Percentiles rank a stretch among this genome's conserved stretches.
Evolutionary conservation across 2,329 filamentous ascomycete species (phyloP).

Genomic region (Diaporthe longicolla): DNA sequence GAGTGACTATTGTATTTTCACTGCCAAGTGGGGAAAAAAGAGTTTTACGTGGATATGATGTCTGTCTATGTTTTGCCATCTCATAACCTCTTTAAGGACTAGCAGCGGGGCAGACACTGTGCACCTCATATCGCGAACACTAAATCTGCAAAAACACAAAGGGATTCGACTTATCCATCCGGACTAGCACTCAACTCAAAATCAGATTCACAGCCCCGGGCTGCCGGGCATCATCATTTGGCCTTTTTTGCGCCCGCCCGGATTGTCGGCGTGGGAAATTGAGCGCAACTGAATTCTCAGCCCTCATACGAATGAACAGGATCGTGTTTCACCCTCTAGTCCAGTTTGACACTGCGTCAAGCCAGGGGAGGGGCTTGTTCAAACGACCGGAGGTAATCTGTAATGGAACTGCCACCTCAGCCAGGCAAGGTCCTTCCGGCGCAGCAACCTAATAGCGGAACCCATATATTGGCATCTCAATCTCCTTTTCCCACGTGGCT

Average conservation of each 20-base stretch:
- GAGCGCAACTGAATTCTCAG: constrained; percentile 29
- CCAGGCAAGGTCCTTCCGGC: background rate
- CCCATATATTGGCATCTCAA: constrained; percentile 30
- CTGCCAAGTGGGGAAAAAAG: background rate
- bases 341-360: constrained; percentile 22
- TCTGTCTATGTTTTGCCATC: background rate
- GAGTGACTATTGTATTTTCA: background rate
- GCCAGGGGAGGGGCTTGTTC: constrained; percentile 27
- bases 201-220: too few relatives aligned
- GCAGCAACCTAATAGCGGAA: constrained; percentile 13
- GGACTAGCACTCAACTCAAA: constrained; percentile 3
- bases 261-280: constrained; percentile 1
- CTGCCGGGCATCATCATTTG: background rate
- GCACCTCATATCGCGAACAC: background rate
- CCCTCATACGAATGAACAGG: constrained; percentile 25
- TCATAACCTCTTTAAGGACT: background rate
- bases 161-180: background rate
- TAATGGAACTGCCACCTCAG: too few relatives aligned
- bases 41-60: background rate
- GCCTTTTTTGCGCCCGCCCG: background rate
- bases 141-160: background rate
- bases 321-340: constrained; percentile 34
- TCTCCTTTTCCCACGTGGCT: constrained; percentile 39
- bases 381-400: background rate
- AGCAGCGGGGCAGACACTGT: constrained; percentile 12